Base-by-base conservation (phyloP, 148 eudicot species). In the Rhododendron griersonianum region DNA sequence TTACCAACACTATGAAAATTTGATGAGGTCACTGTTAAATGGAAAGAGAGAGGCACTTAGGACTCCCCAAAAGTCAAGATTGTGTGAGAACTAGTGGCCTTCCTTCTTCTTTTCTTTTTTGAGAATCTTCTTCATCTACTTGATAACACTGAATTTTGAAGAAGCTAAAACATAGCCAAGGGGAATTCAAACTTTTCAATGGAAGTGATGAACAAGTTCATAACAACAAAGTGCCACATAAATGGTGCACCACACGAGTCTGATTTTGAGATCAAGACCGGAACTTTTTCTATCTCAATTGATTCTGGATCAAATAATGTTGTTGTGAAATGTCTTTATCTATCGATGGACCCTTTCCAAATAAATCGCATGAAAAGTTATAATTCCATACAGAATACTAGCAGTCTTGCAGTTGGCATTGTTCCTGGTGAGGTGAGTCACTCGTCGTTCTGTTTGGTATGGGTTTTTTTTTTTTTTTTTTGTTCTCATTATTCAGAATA, bases 291-390 rank as follows among this genome's bases (percentile, higher is more conserved):
- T n/a, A 61, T 85, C 30, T 78, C 82, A 19, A 11, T 85, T 44
- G 39, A 78, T 63, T n/a, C 87, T 2, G 83, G 83, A 21, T 78
- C 82, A 3, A 57, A 78, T 33, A 7, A 78, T 59, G 83, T 85
- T 5, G 45, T 85, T 35, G 87, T 85, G 23, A 61, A 85, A 59
- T 77, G 78, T 7, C 59, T 85, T 16, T 78, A 78, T 53, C 18
- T 85, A 6, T 85, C 86, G 0, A 61, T 85, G 10, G 79, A 85
- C 35, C 84, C 87, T 85, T 85, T 65, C 57, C 84, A 79, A 35
- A 8, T 85, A 15, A 65, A 85, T 50, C 78, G 87, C 3, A 80
- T 69, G 87, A 85, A 85, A 59, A 80, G 76, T 39, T 21, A 63
- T 57, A 67, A 53, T 45, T 65, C 87, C 2, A 65, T 83, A 0